These are phyloP conservation scores for Neurospora sp. DNA, from an alignment of 495 filamentous ascomycete species.

Conservation along the genomic window DNA sequence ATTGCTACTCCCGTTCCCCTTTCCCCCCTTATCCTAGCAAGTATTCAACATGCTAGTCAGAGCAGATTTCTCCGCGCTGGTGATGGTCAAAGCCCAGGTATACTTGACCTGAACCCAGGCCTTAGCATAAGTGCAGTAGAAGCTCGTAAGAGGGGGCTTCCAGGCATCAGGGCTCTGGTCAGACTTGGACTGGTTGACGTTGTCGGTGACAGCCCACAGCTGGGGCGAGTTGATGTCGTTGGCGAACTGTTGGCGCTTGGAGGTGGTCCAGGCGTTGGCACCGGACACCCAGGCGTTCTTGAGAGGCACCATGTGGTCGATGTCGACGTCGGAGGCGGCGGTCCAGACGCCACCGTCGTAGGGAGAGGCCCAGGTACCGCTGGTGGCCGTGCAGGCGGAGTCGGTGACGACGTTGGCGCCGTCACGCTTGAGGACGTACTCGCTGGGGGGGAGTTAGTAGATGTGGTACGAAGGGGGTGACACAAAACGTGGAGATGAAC, in stretches of 20 bases:
- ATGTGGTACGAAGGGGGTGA: not conserved
- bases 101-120: conserved; percentile 65
- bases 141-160: conserved; percentile 60
- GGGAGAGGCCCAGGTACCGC: conserved; percentile 53
- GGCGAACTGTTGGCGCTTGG: conserved; percentile 53
- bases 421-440: conserved; percentile 60
- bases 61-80: conserved; percentile 39
- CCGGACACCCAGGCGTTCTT: conserved; percentile 64
- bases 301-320: conserved; percentile 68
- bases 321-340: conserved; percentile 53
- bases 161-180: conserved; percentile 60
- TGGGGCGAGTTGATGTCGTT: conserved; percentile 65
- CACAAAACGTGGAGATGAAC: not conserved
- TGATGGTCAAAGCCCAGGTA: conserved; percentile 39
- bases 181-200: conserved; percentile 60
- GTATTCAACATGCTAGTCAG: conserved; percentile 53
- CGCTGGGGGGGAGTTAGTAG: conserved; percentile 28
- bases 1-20: not conserved
- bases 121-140: conserved; percentile 64
- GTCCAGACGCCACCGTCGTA: conserved; percentile 67
- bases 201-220: conserved; percentile 64
- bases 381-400: conserved; percentile 44
- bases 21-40: conserved; percentile 32
- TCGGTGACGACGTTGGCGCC: conserved; percentile 44
- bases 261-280: conserved; percentile 49